A percentile compares a stretch with the other conserved stretches of the same genome.
Conservation (phyloP, 306 rosid species). For the apple (Malus domestica) region ASM211411v1 NC_041797.1:11908501-11909000, state of each 20-base stretch:
- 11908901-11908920: no score
- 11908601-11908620: conserved; percentile 2
- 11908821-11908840: background rate
- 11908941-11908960: conserved; percentile 24
- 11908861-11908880: conserved; percentile 39
- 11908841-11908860: background rate
- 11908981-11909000: conserved; percentile 42
- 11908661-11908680: no score
- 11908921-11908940: no score
- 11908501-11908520: background rate
- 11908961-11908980: conserved; percentile 52
- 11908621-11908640: background rate
- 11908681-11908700: no score
- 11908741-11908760: no score
- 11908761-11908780: no score
- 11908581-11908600: conserved; percentile 6
- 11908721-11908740: no score
- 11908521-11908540: conserved; percentile 6
- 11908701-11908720: no score
- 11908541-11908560: conserved; percentile 11
- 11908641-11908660: no score
- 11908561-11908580: conserved; percentile 12
- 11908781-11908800: no score
- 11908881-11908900: background rate
- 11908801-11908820: no score